Base-by-base conservation (phyloP, 1,284 basidiomycete genomes). In the Peniophora sp. region DNA sequence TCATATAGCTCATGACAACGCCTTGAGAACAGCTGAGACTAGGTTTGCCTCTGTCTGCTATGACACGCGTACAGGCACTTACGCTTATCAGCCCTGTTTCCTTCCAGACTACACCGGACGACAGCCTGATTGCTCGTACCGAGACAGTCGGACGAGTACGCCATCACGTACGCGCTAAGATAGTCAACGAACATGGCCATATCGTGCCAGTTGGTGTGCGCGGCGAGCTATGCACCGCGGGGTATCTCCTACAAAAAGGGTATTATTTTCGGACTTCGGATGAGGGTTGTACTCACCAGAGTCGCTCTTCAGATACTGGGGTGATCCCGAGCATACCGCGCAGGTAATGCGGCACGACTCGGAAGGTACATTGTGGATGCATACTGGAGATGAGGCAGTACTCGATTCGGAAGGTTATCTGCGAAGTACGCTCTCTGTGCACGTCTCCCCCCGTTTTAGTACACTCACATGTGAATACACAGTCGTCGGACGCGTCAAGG, bases 351-450 rank as follows among this genome's bases (percentile, higher is more conserved):
- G 75, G 52, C 66, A 62, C 6, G 77, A 83, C 34, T 73, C 77
- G 48, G 66, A 75, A 6, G 81, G 81, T 35, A 78, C 69, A 1
- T 57, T 85, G 39, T 93, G 89, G 90, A 91, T 93, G 83, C 77
- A 86, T 62, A 90, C 88, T 0, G 90, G 91, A 1, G 91, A 94
- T 64, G 79, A 92, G 59, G 91, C 77, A 1, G 81, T 89, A 36
- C 78, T 93, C 69, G 89, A 92, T 59, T 78, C 84, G 50, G 85
- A 93, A 53, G 91, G 91, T 3, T 92, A 92, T 67, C 66, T 93
- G 19, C 69, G 68, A 58, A 81, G 87, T 88, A 58, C 55, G 74
- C 65, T 27, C 49, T 36, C 10, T n/a, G n/a, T n/a, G n/a, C n/a
- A n/a, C n/a, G n/a, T n/a, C n/a, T n/a, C n/a, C n/a, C n/a, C n/a